These are phyloP conservation scores for Coprinellus aureogranulatus DNA, from an alignment of 768 basidiomycete genomes.

Conservation along the genomic window DNA sequence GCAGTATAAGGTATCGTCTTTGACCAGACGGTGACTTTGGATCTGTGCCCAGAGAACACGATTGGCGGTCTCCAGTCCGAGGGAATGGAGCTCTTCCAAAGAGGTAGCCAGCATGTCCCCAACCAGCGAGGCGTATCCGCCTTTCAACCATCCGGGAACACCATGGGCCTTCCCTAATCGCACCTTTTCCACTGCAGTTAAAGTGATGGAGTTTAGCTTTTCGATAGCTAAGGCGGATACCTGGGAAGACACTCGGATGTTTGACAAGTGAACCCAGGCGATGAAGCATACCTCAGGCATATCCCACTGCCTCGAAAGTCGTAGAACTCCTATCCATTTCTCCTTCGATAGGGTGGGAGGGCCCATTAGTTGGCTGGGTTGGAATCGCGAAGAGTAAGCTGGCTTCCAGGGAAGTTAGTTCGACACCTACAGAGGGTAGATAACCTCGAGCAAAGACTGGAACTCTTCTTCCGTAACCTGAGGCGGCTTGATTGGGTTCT, in stretches of 20 bases:
- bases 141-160: background rate
- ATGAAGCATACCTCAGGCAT: background rate
- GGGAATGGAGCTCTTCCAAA: background rate
- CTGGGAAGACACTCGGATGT: background rate
- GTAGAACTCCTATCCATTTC: background rate
- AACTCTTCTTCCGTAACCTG: too few species aligned
- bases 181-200: background rate
- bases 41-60: background rate
- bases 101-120: background rate
- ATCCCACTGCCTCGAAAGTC: background rate
- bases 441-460: too few species aligned
- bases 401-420: too few species aligned
- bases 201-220: background rate
- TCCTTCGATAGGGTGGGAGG: background rate
- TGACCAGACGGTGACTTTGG: background rate
- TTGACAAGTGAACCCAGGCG: background rate
- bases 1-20: background rate
- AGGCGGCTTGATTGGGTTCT: too few species aligned
- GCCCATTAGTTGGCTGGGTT: background rate
- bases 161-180: background rate
- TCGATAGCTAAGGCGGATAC: background rate
- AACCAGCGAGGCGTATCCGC: background rate
- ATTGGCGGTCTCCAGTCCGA: background rate
- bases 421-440: too few species aligned
- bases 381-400: background rate